Evolutionary conservation across 2,329 filamentous ascomycete genomes (phyloP), one percentile per base, ranked within the genome.

Genomic region (Dothideomycetes sp.): DNA sequence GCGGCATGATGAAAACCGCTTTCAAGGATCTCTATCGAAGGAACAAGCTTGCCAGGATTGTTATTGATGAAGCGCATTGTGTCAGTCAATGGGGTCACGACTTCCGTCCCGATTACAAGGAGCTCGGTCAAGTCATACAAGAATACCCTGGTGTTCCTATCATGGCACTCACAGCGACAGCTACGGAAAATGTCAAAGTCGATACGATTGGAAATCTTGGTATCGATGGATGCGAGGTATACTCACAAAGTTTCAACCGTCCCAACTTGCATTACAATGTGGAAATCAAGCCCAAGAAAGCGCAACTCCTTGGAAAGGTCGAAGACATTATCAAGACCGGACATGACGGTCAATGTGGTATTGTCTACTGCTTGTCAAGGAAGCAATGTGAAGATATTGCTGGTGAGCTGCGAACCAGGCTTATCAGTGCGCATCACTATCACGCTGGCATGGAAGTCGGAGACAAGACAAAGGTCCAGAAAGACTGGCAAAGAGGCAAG

Each of bases 71-170:
- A 64, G 91, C 91, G n/a, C 91, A 98, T 60, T 98, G 91, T 60
- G 89, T 98, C 18, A 96, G 91, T 60, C 88, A 98, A 67, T 98
- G 91, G 91, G 91, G 91, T 1, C 91, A 98, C 52, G 91, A 98
- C 60, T 98, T 98, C 58, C 78, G 93, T 32, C 89, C 88, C 1
- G 89, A 96, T 58, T 98, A 98, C 67, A 94, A 94, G 61, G 74
- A 76, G 20, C 69, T 98, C 4, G 86, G 88, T 19, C 72, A 78
- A 44, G 68, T 95, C 30, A 76, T 89, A 34, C 60, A 67, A 28
- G 76, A 74, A 38, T 89, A 89, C 51, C 78, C 80, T 1, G 74
- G 76, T 2, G 84, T 96, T 3, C 91, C 91, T 1, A 73, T 96
- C 28, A 94, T 98, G 76, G 91, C 91, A 3, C 68, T 98, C 51